These are phyloP conservation scores for Aspergillus quadrilineatus DNA, from an alignment of 2,329 filamentous ascomycete genomes.

Conservation along the genomic window DNA sequence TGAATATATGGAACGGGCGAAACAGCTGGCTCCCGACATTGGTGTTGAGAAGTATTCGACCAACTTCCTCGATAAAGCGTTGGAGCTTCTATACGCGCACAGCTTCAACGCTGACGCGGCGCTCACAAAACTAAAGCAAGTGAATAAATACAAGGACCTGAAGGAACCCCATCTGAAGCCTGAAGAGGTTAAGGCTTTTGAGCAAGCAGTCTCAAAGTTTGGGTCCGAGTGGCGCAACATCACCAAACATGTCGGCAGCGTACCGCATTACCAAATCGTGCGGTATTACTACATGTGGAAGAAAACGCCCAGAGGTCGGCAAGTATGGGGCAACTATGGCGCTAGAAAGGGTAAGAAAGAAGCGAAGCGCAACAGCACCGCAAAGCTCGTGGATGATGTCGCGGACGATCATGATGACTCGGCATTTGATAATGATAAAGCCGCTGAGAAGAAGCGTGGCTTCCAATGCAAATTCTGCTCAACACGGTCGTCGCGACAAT, in stretches of 20 bases:
- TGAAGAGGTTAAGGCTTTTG: constrained; percentile 83
- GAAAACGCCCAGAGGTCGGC: constrained; percentile 78
- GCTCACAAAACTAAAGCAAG: constrained; percentile 65
- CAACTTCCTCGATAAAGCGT: constrained; percentile 82
- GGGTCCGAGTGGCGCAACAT: constrained; percentile 86
- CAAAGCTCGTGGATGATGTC: constrained; percentile 85
- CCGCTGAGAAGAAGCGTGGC: constrained; percentile 70
- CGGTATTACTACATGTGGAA: constrained; percentile 99
- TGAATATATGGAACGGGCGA: constrained; percentile 72
- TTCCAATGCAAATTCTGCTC: constrained; percentile 95
- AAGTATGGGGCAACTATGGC: constrained; percentile 86
- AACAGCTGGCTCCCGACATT: constrained; percentile 62
- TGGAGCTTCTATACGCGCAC: constrained; percentile 69
- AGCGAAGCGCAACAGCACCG: constrained; percentile 62
- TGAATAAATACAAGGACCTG: constrained; percentile 68
- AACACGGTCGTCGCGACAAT: constrained; percentile 77
- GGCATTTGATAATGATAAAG: constrained; percentile 89
- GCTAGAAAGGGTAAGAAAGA: constrained; percentile 90
- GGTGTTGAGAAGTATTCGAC: constrained; percentile 75
- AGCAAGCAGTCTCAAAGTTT: constrained; percentile 84
- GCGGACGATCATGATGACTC: constrained; percentile 93
- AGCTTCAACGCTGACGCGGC: constrained; percentile 71
- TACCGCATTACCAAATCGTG: constrained; percentile 76
- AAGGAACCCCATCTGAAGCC: constrained; percentile 80
- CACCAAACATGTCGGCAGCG: constrained; percentile 75